Percentiles rank a stretch among this genome's conserved stretches.
These are phyloP conservation scores for Cadophora sp. DNA, from an alignment of 2,329 filamentous ascomycete genomes.

Conservation along the genomic window DNA sequence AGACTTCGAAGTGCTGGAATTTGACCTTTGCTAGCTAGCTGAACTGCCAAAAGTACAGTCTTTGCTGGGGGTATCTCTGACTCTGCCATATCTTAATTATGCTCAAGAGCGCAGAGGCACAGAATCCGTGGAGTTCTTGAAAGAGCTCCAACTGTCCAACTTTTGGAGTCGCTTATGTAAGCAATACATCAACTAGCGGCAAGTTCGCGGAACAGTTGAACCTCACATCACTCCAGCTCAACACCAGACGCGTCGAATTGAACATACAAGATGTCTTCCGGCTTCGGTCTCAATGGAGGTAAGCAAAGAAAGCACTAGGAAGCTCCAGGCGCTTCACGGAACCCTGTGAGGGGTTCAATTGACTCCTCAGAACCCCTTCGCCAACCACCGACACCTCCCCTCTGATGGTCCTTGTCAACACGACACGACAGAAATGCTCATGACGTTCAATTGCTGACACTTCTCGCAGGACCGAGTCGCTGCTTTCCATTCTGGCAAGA, in stretches of 20 bases:
- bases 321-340: neutral
- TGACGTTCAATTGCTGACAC: slow-evolving; percentile 36
- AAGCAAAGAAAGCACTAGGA: slow-evolving; percentile 45
- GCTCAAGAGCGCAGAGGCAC: slow-evolving; percentile 8
- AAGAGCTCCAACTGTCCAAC: neutral
- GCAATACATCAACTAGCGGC: too few species aligned
- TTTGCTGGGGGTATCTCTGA: slow-evolving; percentile 67
- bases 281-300: slow-evolving; percentile 84
- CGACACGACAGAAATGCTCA: neutral
- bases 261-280: slow-evolving; percentile 71
- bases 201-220: slow-evolving; percentile 15
- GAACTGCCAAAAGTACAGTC: slow-evolving; percentile 74
- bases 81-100: slow-evolving; percentile 40
- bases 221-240: slow-evolving; percentile 34
- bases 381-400: neutral
- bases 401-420: neutral
- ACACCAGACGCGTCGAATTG: slow-evolving; percentile 30
- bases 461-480: slow-evolving; percentile 55
- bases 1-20: slow-evolving; percentile 67
- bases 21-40: slow-evolving; percentile 71
- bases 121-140: neutral
- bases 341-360: neutral
- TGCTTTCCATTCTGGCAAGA: slow-evolving; percentile 99
- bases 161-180: too few species aligned
- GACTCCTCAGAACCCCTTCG: neutral